A percentile compares a stretch with the other conserved stretches of the same genome.
phyloP scores from a whole-genome alignment of 306 rosid genomes.

The Rosa persica region DNA sequence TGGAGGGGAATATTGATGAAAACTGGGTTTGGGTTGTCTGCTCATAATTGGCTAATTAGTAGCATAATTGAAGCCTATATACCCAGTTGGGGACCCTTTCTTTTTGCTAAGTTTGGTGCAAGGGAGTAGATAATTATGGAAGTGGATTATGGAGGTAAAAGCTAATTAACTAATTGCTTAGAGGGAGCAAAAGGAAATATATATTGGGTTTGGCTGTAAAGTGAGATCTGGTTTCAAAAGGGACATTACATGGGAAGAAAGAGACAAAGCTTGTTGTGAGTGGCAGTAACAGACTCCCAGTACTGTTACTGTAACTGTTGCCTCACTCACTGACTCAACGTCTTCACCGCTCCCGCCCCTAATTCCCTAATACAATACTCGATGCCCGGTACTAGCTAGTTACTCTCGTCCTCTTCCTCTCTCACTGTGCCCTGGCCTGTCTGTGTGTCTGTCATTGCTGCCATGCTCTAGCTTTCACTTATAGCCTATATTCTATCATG shows the following conservation, averaged over 20 bases:
- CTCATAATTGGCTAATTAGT: neutral
- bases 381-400: neutral
- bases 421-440: slow-evolving; percentile 24
- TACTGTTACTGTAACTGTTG: slow-evolving; percentile 43
- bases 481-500: slow-evolving; percentile 11
- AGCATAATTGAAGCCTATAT: slow-evolving; percentile 15
- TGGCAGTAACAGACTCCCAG: slow-evolving; percentile 46
- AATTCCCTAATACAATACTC: neutral
- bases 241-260: slow-evolving; percentile 60
- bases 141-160: neutral
- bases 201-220: neutral
- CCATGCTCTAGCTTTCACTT: slow-evolving; percentile 25
- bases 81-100: neutral
- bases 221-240: slow-evolving; percentile 40
- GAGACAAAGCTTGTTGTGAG: slow-evolving; percentile 55
- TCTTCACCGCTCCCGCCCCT: slow-evolving; percentile 13
- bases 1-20: neutral
- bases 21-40: slow-evolving; percentile 12
- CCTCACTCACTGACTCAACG: slow-evolving; percentile 31
- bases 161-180: neutral
- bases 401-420: neutral
- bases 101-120: neutral
- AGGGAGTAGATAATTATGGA: neutral
- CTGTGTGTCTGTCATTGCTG: slow-evolving; percentile 8
- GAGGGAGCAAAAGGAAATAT: neutral